Evolutionary conservation across 164 flowering plant species (phyloP), one percentile per base, ranked within the genome.

Genomic region (Amborella trichopoda): DNA sequence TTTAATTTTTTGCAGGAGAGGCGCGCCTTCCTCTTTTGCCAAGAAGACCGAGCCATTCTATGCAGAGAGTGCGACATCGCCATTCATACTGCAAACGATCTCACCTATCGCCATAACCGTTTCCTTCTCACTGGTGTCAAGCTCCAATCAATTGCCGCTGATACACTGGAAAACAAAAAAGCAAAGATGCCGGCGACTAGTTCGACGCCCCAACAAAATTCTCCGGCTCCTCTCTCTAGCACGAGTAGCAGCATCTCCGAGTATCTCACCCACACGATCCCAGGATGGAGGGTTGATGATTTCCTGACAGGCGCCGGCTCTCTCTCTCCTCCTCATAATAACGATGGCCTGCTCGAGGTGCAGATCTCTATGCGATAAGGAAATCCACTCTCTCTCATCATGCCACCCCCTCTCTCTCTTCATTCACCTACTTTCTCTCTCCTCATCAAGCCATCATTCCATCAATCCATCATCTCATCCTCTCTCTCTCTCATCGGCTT

Each of bases 241-340:
- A 22, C 16, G 21, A 16, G 41, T 8, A 77, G 80, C 49, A 80
- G 78, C 60, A 85, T 89, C 55, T 80, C 97, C 1, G 95, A 89
- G 65, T 89, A 89, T 52, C 55, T 84, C 66, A 81, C 76, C 4
- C 81, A 89, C 56, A 80, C 56, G 60, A 49, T 89, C 6, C 97
- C 97, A 0, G 97, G 97, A 0, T 89, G 97, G 97, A 85, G 73
- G 30, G 85, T 89, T 0, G 97, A 89, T 28, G 97, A 89, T 21
- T 55, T 89, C 39, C 78, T 87, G 40, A 78, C 78, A 58, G 20
- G 3, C 41, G 41, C 20, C 20, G 41, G 41, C 13, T 14, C 4
- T 23, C 37, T 33, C 37, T 17, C 12, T 33, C 2, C 16, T 37
- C 9, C 20, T 38, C 20, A n/a, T 9, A 38, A 38, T 38, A n/a